Percentiles rank a stretch among this genome's conserved stretches.
These are phyloP conservation scores for Trichoderma arundinaceum DNA, from an alignment of 2,329 filamentous ascomycete genomes.

Conservation along the genomic window DNA sequence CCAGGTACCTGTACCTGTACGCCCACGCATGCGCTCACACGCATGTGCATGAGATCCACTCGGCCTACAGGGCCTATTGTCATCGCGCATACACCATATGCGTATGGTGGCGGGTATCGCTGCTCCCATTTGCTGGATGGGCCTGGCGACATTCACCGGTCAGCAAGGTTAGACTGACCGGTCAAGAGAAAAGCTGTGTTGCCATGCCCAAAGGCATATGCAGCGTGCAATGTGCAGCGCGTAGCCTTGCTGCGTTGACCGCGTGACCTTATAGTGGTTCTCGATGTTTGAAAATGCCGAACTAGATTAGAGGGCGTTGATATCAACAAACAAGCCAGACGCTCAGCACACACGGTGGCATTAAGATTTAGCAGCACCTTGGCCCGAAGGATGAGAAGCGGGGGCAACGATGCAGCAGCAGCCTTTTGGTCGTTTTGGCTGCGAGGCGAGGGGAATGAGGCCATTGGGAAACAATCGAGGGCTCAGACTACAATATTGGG, in stretches of 20 bases:
- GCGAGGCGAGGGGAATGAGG: background rate
- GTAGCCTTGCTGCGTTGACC: background rate
- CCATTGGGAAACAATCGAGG: background rate
- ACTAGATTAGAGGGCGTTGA: background rate
- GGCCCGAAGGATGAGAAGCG: background rate
- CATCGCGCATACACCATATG: constrained; percentile 21
- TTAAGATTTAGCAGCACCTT: background rate
- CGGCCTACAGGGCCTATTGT: constrained; percentile 5
- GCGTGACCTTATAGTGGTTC: constrained; percentile 11
- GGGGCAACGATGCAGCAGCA: background rate
- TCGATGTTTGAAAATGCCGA: background rate
- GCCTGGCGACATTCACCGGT: constrained; percentile 24
- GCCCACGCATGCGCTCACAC: background rate
- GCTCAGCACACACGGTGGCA: background rate
- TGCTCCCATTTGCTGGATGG: constrained; percentile 28
- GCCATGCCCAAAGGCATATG: constrained; percentile 11
- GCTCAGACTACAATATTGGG: background rate
- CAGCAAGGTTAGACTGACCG: constrained; percentile 22
- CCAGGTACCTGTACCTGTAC: constrained; percentile 13
- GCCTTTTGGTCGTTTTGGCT: background rate
- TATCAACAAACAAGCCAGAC: background rate
- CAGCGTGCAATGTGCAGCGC: constrained; percentile 1
- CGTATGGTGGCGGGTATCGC: background rate
- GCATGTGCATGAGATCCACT: constrained; percentile 9
- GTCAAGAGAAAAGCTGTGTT: constrained; percentile 17